These are phyloP conservation scores for Byssoonygena ceratinophila DNA, from an alignment of 2,329 filamentous ascomycete genomes.

Conservation along the genomic window DNA sequence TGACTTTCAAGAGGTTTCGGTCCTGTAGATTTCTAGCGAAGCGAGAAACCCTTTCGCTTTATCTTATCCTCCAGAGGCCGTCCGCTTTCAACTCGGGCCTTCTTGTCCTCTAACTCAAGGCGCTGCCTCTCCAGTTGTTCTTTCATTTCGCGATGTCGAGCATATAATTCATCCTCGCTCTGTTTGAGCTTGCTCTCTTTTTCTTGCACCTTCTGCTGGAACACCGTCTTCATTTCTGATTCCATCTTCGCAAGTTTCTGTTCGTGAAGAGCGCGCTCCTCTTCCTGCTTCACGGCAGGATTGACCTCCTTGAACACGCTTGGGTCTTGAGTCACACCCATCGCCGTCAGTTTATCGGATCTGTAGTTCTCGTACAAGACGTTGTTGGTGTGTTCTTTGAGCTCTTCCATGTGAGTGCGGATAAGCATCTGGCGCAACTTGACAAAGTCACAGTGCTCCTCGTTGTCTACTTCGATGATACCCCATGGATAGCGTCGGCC, in stretches of 20 bases:
- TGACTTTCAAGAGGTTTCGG: constrained; percentile 14
- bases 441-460: constrained; percentile 99
- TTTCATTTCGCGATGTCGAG: constrained; percentile 98
- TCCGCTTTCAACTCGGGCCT: constrained; percentile 85
- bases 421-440: constrained; percentile 99
- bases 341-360: constrained; percentile 95
- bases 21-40: constrained; percentile 55
- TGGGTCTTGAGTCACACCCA: constrained; percentile 97
- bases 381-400: constrained; percentile 99
- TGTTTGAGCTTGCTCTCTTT: constrained; percentile 99
- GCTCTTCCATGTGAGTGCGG: constrained; percentile 99
- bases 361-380: constrained; percentile 98
- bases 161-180: constrained; percentile 97
- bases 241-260: constrained; percentile 99
- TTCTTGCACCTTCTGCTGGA: constrained; percentile 99
- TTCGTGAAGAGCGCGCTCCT: constrained; percentile 95
- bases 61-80: constrained; percentile 93
- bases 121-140: constrained; percentile 95
- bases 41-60: constrained; percentile 98
- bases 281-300: constrained; percentile 98
- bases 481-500: constrained; percentile 97
- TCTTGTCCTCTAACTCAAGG: constrained; percentile 96
- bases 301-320: constrained; percentile 99
- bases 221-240: constrained; percentile 99
- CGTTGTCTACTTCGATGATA: constrained; percentile 97